A percentile compares a stretch with the other conserved stretches of the same genome.
Conservation (phyloP, 441 rosid genomes). For the Kokia cookei region DNA sequence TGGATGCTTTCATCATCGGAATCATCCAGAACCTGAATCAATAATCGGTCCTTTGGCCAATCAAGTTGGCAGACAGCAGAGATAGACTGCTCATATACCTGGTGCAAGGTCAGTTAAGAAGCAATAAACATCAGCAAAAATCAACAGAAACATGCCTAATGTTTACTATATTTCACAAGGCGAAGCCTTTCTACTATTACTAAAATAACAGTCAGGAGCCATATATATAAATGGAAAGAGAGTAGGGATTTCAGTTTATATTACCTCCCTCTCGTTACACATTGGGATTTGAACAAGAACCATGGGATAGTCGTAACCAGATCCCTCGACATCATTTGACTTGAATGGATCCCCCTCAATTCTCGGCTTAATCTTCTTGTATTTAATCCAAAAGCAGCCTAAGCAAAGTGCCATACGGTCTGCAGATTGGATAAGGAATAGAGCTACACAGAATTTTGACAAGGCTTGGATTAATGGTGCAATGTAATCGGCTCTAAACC, state of each 20-base stretch:
- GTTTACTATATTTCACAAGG: neutral
- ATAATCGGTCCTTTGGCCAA: constrained; percentile 81
- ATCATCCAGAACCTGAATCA: constrained; percentile 89
- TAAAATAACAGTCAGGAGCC: neutral
- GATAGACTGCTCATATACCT: constrained; percentile 93
- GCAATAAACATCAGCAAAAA: constrained; percentile 2
- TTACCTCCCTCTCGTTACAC: constrained; percentile 95
- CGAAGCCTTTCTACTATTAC: neutral
- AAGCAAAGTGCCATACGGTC: constrained; percentile 75
- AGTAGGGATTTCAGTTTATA: neutral
- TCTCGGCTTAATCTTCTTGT: constrained; percentile 68
- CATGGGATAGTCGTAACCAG: constrained; percentile 60
- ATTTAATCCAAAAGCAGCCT: constrained; percentile 90
- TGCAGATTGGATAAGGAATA: constrained; percentile 75
- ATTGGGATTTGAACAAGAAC: constrained; percentile 97
- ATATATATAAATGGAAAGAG: neutral
- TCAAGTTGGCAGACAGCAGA: constrained; percentile 86
- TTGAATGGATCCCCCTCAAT: constrained; percentile 53
- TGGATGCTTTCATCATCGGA: constrained; percentile 79
- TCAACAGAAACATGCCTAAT: neutral
- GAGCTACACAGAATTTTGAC: constrained; percentile 61
- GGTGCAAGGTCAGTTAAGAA: constrained; percentile 15
- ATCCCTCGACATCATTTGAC: constrained; percentile 54
- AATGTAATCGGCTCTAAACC: constrained; percentile 58
- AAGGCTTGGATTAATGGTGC: constrained; percentile 65